Base-by-base conservation (phyloP, 345 rosid genomes). In the Gossypium anomalum region DNA sequence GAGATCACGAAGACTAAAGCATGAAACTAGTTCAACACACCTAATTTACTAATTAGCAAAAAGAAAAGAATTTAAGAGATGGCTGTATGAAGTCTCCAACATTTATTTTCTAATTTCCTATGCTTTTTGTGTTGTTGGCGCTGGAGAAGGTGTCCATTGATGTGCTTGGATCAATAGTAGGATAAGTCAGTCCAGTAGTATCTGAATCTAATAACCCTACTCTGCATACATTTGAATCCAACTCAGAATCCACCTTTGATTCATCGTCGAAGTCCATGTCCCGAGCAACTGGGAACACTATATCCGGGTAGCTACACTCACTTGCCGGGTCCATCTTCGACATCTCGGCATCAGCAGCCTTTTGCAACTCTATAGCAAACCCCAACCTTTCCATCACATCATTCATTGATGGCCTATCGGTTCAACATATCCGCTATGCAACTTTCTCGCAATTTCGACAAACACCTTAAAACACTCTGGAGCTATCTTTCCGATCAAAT, bases 301-400 rank as follows among this genome's bases (percentile, higher is more conserved):
- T 45, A 45, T 67, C 70, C 1, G 38, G 55, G 34, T 67, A 68
- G 23, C 43, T 25, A 68, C 38, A 2, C 16, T 25, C 58, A 49
- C 58, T 3, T 9, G 9, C 58, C 0, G 44, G 72, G 13, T 25
- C 19, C 1, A 0, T 48, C 72, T 25, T 68, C 44, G 19, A 19
- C 5, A 23, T 23, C 58, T 68, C 72, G 25, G 9, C 41, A 68
- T 70, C 79, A 2, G 76, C 67, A 25, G 41, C 19, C 43, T 76
- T 56, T 56, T 82, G 85, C 6, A 82, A 67, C 57, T 71, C 74
- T 66, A 79, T 61, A 15, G 82, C 78, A 60, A 73, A 73, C 57
- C 55, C 68, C 3, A 82, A 48, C 3, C 43, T 63, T 69, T 75
- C 67, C 34, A 79, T 60, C 19, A 79, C 74, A 13, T 79, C 82